phyloP scores from a whole-genome alignment of 257 asterid species.

The Przewalskia tangutica region DNA sequence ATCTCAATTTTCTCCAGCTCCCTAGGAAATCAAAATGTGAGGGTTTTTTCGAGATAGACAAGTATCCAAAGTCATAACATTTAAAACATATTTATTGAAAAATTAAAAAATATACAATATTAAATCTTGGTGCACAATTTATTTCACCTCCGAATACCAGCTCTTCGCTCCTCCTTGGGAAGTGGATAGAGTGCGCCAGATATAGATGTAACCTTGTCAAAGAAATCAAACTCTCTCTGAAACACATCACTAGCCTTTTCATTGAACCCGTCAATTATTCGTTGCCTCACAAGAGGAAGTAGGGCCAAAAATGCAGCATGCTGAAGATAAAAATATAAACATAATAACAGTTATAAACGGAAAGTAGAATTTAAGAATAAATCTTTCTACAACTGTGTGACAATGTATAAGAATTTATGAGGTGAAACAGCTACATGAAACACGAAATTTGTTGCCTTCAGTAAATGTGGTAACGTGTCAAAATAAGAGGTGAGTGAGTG shows the following conservation, averaged over 20 bases:
- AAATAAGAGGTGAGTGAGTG: not conserved
- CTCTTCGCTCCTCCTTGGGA: slow-evolving; percentile 95
- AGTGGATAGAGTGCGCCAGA: slow-evolving; percentile 89
- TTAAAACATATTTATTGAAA: not conserved
- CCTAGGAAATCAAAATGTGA: slow-evolving; percentile 29
- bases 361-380: not conserved
- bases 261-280: slow-evolving; percentile 73
- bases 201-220: slow-evolving; percentile 95
- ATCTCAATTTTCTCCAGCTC: slow-evolving; percentile 87
- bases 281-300: slow-evolving; percentile 77
- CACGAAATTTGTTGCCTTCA: not conserved
- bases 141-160: slow-evolving; percentile 81
- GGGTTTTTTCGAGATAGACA: not conserved
- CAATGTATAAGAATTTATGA: not conserved
- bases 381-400: not conserved
- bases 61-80: not conserved
- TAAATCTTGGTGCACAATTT: slow-evolving; percentile 9
- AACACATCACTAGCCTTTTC: slow-evolving; percentile 67
- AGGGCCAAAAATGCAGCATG: slow-evolving; percentile 57
- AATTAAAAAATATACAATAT: not conserved
- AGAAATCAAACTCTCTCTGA: slow-evolving; percentile 88
- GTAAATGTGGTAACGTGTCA: not conserved
- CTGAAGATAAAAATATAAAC: slow-evolving; percentile 35
- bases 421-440: not conserved
- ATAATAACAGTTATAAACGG: not conserved